phyloP scores from a whole-genome alignment of 768 basidiomycete species.

The Stropharia rugosoannulata region DNA sequence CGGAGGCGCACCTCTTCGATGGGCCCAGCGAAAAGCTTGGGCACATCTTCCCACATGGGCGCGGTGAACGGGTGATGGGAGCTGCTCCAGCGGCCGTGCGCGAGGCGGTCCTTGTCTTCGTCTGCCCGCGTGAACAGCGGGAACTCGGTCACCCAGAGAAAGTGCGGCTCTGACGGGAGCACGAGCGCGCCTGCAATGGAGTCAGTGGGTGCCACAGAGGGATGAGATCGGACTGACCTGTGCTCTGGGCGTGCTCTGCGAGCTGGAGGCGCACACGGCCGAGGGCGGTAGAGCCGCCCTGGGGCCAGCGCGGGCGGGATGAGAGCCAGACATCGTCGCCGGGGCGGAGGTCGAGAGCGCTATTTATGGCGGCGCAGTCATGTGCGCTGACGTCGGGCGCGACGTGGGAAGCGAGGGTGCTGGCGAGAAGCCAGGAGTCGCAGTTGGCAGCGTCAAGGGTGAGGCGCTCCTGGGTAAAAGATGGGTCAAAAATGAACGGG shows the following conservation, averaged over 20 bases:
- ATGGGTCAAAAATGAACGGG: background rate
- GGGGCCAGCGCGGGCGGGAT: conserved; percentile 44
- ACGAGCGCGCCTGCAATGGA: conserved; percentile 49
- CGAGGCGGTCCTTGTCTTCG: conserved; percentile 82
- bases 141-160: conserved; percentile 96
- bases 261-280: conserved; percentile 70
- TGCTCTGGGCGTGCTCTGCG: conserved; percentile 61
- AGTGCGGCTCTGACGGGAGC: conserved; percentile 64
- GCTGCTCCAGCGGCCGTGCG: conserved; percentile 87
- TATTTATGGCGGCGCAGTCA: conserved; percentile 20
- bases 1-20: conserved; percentile 50
- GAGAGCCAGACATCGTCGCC: conserved; percentile 63
- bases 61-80: conserved; percentile 97
- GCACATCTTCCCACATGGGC: conserved; percentile 88
- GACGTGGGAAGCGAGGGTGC: conserved; percentile 25
- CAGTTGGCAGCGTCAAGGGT: conserved; percentile 45
- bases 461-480: conserved; percentile 43
- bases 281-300: conserved; percentile 87
- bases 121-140: conserved; percentile 88
- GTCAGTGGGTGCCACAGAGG: background rate
- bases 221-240: conserved; percentile 42
- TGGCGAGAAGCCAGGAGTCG: conserved; percentile 45
- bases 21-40: conserved; percentile 69
- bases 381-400: conserved; percentile 16
- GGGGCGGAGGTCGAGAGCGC: conserved; percentile 38